Evolutionary conservation across 176 grass and related monocot species (phyloP).

Genomic region (Juncus inflexus): DNA sequence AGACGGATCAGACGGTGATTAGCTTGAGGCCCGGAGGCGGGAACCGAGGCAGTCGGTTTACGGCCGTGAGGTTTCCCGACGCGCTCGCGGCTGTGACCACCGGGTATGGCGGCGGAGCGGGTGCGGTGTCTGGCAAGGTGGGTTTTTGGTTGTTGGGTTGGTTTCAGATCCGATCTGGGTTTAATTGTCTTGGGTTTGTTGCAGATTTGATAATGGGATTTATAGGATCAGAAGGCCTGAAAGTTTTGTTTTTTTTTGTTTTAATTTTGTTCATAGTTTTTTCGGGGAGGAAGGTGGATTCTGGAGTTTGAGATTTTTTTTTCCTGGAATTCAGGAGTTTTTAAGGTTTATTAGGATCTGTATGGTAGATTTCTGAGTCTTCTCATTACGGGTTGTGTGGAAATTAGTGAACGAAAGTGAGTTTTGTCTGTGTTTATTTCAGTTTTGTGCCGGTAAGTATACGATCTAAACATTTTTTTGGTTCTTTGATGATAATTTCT

Average conservation of each 20-base stretch:
- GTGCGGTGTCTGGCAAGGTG: slow-evolving; percentile 51
- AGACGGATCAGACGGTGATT: slow-evolving; percentile 84
- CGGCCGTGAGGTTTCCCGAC: slow-evolving; percentile 44
- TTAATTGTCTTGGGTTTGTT: slow-evolving; percentile 12
- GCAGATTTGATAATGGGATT: slow-evolving; percentile 16
- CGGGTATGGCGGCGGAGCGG: slow-evolving; percentile 34
- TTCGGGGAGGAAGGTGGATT: background rate
- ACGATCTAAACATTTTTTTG: background rate
- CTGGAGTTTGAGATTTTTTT: too few species aligned
- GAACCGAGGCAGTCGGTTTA: slow-evolving; percentile 44
- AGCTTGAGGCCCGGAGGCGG: slow-evolving; percentile 97
- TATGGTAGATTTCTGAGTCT: too few species aligned
- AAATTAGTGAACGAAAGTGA: too few species aligned
- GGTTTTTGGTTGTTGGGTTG: background rate
- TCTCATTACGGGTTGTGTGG: too few species aligned
- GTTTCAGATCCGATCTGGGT: slow-evolving; percentile 33
- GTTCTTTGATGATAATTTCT: too few species aligned
- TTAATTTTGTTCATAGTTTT: slow-evolving; percentile 15
- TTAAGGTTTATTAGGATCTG: too few species aligned
- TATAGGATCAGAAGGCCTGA: slow-evolving; percentile 15
- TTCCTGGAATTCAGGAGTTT: too few species aligned
- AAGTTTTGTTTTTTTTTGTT: slow-evolving; percentile 5
- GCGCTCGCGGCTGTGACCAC: slow-evolving; percentile 43
- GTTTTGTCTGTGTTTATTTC: too few species aligned
- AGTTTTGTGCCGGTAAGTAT: background rate